These are phyloP conservation scores for Auricularia sp. DNA, from an alignment of 768 basidiomycete species.

Conservation along the genomic window DNA sequence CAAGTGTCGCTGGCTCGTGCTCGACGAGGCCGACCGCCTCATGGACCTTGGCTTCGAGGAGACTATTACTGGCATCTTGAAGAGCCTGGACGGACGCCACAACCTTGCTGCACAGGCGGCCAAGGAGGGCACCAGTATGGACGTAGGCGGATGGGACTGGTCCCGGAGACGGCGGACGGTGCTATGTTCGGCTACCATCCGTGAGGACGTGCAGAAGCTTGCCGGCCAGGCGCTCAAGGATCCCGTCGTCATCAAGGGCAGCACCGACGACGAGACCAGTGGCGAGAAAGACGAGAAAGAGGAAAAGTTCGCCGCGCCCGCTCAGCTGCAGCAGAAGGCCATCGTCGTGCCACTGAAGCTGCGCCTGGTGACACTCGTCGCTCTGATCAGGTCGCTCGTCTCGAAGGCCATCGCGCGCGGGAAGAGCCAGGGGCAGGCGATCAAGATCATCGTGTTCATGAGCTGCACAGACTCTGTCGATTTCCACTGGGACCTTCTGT, in stretches of 20 bases:
- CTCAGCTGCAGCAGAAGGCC: conserved; percentile 88
- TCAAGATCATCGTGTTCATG: conserved; percentile 88
- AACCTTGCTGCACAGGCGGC: conserved; percentile 64
- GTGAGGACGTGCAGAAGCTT: conserved; percentile 88
- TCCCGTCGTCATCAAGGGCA: conserved; percentile 77
- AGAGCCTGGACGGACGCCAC: conserved; percentile 73
- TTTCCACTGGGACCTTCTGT: conserved; percentile 85
- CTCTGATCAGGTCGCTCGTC: conserved; percentile 74
- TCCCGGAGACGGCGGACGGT: conserved; percentile 67
- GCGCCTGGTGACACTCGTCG: conserved; percentile 83
- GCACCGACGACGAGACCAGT: conserved; percentile 25
- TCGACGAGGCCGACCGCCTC: conserved; percentile 93
- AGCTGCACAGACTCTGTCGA: conserved; percentile 98
- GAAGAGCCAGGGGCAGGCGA: conserved; percentile 29
- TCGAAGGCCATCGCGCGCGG: conserved; percentile 37
- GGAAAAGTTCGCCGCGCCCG: conserved; percentile 82
- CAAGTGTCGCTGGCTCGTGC: conserved; percentile 90
- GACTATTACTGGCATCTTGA: conserved; percentile 81
- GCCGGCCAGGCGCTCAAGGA: conserved; percentile 72
- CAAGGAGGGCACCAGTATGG: conserved; percentile 53
- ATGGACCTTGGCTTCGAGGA: conserved; percentile 99
- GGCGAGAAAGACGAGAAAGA: conserved; percentile 9
- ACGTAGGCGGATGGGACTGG: conserved; percentile 86
- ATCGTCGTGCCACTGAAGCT: conserved; percentile 85
- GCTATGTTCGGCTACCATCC: conserved; percentile 93